Base-by-base conservation (phyloP, 208 protist species). In the Spongospora subterranea region DNA sequence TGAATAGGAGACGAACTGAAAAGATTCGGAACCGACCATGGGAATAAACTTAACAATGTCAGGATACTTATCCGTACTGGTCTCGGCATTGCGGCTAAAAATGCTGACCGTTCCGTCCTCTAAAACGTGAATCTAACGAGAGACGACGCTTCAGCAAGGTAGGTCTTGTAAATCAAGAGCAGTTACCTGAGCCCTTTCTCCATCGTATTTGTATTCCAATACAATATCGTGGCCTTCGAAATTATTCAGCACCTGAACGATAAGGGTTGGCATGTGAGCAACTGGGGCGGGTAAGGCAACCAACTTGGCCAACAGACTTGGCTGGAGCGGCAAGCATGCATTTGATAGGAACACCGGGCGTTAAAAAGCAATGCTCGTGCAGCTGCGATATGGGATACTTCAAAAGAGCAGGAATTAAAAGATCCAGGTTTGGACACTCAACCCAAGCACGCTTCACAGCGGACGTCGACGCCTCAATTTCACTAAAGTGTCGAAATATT, bases 171-270 rank as follows among this genome's bases (percentile, higher is more conserved):
- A 60, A 60, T 29, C 6, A 6, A 60, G 24, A 60, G 24, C 6
- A 29, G 13, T 24, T 29, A 60, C 50, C 71, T 82, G 71, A 6
- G n/a, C 71, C n/a, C 71, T 6, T 43, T 82, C 71, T 17, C 99
- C 99, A 94, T 99, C 99, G 93, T 99, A 99, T 94, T 99, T 99
- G 94, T 98, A 99, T 94, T 99, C 99, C 88, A 97, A 99, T 0
- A 98, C 99, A 93, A 99, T 99, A 0, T 92, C 76, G 88, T 46
- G 24, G 50, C 13, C 46, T 20, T 45, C 71, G 71, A 94, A 90
- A 32, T 88, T 90, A 17, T 89, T 89, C 77, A 92, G 77, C 24
- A 95, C 92, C 77, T 93, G 41, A 0, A 46, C 0, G 20, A 77
- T 91, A 41, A 60, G 24, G 6, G 6, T 60, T 24, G 24, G 24